A percentile compares a stretch with the other conserved stretches of the same genome.
These are phyloP conservation scores for Clohesyomyces aquaticus DNA, from an alignment of 495 filamentous ascomycete genomes.

Conservation along the genomic window DNA sequence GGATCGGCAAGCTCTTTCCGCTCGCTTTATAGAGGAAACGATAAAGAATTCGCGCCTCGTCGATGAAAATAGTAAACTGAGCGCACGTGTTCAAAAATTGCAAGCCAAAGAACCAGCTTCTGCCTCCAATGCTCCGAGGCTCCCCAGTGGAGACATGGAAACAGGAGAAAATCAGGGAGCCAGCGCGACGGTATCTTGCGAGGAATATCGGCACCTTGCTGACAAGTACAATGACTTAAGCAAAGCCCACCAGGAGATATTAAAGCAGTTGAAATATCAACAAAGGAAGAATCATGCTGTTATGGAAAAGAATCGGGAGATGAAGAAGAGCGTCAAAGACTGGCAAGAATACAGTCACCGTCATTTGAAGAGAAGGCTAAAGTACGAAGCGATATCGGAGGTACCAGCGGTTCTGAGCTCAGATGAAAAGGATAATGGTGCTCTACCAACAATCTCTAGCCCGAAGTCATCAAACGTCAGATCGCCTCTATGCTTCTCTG, in stretches of 20 bases:
- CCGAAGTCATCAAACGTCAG: neutral
- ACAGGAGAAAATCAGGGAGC: neutral
- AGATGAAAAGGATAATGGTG: constrained; percentile 2
- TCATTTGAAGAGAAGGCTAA: constrained; percentile 6
- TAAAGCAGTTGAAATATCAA: constrained; percentile 23
- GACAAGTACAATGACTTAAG: constrained; percentile 39
- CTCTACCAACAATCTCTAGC: constrained; percentile 12
- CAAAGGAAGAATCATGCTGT: constrained; percentile 26
- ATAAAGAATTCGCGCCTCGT: constrained; percentile 26
- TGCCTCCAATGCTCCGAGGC: neutral
- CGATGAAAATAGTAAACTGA: constrained; percentile 30
- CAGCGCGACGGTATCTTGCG: constrained; percentile 13
- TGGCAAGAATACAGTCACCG: constrained; percentile 38
- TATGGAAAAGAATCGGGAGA: constrained; percentile 38
- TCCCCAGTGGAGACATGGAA: neutral
- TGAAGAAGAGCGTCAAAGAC: constrained; percentile 35
- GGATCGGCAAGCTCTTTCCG: constrained; percentile 25
- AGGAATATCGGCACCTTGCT: constrained; percentile 31
- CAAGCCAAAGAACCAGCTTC: neutral
- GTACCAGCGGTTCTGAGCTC: neutral
- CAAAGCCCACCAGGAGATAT: constrained; percentile 23
- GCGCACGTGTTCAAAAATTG: constrained; percentile 13
- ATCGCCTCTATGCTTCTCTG: constrained; percentile 11
- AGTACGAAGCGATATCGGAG: constrained; percentile 4
- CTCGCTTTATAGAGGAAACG: constrained; percentile 18